These are phyloP conservation scores for Inga leiocalycina DNA, from an alignment of 306 rosid species.

Conservation along the genomic window DNA sequence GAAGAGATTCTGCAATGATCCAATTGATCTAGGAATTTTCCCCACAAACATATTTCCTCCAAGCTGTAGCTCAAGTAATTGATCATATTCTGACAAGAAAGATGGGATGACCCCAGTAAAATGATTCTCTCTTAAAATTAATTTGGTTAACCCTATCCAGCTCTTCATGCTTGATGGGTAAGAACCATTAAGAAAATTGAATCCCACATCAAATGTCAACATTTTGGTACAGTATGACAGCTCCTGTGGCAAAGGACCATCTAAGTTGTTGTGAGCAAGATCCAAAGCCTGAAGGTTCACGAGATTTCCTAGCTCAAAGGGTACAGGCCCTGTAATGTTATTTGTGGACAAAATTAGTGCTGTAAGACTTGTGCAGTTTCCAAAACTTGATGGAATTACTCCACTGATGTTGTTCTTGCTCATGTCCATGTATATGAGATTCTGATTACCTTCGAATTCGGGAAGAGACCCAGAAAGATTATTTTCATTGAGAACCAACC, in stretches of 20 bases:
- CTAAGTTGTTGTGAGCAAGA: conserved; percentile 63
- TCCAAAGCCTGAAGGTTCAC: conserved; percentile 43
- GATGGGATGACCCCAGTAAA: conserved; percentile 64
- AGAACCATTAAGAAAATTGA: conserved; percentile 71
- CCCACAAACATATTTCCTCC: conserved; percentile 82
- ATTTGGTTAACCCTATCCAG: conserved; percentile 51
- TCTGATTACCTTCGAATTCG: conserved; percentile 37
- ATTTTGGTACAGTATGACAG: conserved; percentile 61
- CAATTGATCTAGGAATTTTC: conserved; percentile 61
- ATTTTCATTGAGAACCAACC: conserved; percentile 61
- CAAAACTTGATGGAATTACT: conserved; percentile 62
- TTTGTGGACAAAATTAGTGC: conserved; percentile 53
- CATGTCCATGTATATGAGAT: conserved; percentile 52
- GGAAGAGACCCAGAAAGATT: conserved; percentile 67
- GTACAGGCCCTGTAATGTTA: conserved; percentile 56
- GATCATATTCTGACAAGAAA: conserved; percentile 47
- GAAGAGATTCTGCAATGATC: conserved; percentile 49
- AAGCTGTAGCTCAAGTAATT: conserved; percentile 61
- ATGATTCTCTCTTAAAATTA: conserved; percentile 63
- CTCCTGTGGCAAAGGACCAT: conserved; percentile 66
- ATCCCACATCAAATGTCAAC: conserved; percentile 61
- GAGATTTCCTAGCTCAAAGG: conserved; percentile 65
- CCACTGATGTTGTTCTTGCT: conserved; percentile 60
- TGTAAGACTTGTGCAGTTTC: conserved; percentile 55
- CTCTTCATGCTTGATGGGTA: conserved; percentile 59